Percentiles rank a stretch among this genome's conserved stretches.
Evolutionary conservation across 164 flowering plant genomes (phyloP).

Genomic region (Chimonanthus salicifolius): DNA sequence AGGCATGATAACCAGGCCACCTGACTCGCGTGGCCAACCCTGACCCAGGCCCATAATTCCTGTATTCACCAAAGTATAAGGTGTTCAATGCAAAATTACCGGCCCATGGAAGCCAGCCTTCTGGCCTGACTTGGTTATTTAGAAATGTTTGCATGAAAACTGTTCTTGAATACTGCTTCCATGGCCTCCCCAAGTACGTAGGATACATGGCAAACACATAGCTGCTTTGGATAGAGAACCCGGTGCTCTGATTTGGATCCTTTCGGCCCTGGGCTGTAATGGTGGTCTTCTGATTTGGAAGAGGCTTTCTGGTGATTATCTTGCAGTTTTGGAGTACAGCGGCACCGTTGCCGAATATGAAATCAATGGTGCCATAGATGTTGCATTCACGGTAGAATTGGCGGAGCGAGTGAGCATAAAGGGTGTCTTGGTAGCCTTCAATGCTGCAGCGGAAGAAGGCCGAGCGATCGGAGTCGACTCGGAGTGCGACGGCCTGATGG

Average conservation of each 20-base stretch:
- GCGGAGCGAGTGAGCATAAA: conserved; percentile 85
- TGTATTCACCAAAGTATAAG: conserved; percentile 81
- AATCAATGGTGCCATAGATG: conserved; percentile 83
- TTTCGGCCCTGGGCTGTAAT: conserved; percentile 90
- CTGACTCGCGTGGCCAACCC: conserved; percentile 46
- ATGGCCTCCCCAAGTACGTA: conserved; percentile 85
- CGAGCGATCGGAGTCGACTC: conserved; percentile 81
- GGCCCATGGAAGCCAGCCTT: conserved; percentile 93
- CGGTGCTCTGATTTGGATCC: conserved; percentile 72
- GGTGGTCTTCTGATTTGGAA: conserved; percentile 75
- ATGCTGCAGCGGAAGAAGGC: conserved; percentile 88
- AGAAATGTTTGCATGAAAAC: conserved; percentile 78
- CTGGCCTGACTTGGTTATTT: conserved; percentile 59
- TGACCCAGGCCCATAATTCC: conserved; percentile 80
- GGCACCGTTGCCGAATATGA: conserved; percentile 89
- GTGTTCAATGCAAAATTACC: conserved; percentile 64
- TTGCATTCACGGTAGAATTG: conserved; percentile 82
- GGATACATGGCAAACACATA: conserved; percentile 57
- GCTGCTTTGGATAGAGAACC: conserved; percentile 69
- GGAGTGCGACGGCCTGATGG: conserved; percentile 75
- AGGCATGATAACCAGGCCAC: conserved; percentile 83
- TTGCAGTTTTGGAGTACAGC: conserved; percentile 81
- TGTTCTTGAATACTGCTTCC: conserved; percentile 82
- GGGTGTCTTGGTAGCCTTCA: conserved; percentile 87
- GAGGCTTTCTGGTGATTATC: conserved; percentile 61